These are phyloP conservation scores for Trebouxia sp. DNA, from an alignment of 139 green algal genomes.

Conservation along the genomic window DNA sequence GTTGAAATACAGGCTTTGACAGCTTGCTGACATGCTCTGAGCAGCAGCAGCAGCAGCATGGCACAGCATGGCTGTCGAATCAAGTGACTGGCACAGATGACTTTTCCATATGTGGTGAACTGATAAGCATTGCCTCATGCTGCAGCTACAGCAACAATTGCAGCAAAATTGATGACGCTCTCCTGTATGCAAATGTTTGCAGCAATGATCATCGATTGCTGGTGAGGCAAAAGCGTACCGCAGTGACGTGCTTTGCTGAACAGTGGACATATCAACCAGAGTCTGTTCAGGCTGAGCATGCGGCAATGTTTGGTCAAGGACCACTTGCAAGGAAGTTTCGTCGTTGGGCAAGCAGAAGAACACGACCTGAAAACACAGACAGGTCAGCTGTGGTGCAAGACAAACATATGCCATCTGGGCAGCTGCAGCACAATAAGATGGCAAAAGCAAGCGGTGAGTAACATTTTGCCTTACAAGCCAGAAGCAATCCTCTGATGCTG, in stretches of 20 bases:
- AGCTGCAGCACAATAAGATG: background rate
- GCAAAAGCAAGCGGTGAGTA: background rate
- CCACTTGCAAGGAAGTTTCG: background rate
- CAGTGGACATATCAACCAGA: conserved; percentile 20
- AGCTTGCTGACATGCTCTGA: too few species aligned
- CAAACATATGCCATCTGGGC: background rate
- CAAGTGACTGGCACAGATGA: background rate
- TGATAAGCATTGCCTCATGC: too few species aligned
- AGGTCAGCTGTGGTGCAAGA: background rate
- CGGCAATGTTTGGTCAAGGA: background rate
- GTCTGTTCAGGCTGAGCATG: background rate
- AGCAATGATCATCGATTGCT: background rate
- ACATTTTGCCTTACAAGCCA: background rate
- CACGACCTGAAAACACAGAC: background rate
- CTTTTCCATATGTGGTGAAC: background rate
- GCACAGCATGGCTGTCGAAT: background rate
- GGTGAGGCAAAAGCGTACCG: background rate
- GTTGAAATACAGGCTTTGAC: background rate
- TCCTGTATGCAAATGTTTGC: too few species aligned
- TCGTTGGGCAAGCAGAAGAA: conserved; percentile 15
- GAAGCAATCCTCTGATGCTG: background rate
- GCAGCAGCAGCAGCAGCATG: background rate
- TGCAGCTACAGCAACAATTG: too few species aligned
- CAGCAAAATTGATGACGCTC: too few species aligned
- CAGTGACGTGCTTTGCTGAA: background rate